Percentiles rank a stretch among this genome's conserved stretches.
Conservation (phyloP, 495 filamentous ascomycete species). For the Ascodesmis nigricans region DNA sequence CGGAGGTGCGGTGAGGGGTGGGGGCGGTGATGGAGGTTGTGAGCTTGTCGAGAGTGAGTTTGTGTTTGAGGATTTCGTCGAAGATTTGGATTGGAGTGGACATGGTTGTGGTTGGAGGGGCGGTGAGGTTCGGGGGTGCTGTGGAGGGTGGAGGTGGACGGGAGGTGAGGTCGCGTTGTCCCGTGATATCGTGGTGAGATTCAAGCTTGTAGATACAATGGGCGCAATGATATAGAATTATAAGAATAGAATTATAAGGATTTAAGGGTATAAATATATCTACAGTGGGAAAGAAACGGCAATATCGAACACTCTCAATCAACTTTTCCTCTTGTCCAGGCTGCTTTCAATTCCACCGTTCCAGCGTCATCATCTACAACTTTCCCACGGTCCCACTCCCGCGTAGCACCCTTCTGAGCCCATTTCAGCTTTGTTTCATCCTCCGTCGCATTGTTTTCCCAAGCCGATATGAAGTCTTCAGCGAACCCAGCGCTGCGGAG, state of each 20-base stretch:
- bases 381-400: conserved; percentile 85
- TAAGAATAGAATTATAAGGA: no score
- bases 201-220: no score
- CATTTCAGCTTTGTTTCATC: conserved; percentile 55
- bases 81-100: no score
- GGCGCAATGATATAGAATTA: no score
- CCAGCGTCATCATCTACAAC: conserved; percentile 40
- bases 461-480: conserved; percentile 51
- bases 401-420: conserved; percentile 53
- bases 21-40: conserved; percentile 5
- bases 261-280: no score
- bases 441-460: conserved; percentile 45
- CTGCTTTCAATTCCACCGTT: conserved; percentile 30
- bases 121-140: no score
- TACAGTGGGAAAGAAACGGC: neutral
- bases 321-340: conserved; percentile 19
- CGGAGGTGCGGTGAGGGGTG: neutral
- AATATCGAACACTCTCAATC: neutral
- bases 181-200: no score
- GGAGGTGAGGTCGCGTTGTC: no score
- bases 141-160: no score
- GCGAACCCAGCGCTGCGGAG: conserved; percentile 49
- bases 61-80: no score
- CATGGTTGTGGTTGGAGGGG: no score
- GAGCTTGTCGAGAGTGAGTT: conserved; percentile 1